A percentile compares a stretch with the other conserved stretches of the same genome.
Evolutionary conservation across 495 filamentous ascomycete species (phyloP).

Genomic region (Endocarpon pusillum): DNA sequence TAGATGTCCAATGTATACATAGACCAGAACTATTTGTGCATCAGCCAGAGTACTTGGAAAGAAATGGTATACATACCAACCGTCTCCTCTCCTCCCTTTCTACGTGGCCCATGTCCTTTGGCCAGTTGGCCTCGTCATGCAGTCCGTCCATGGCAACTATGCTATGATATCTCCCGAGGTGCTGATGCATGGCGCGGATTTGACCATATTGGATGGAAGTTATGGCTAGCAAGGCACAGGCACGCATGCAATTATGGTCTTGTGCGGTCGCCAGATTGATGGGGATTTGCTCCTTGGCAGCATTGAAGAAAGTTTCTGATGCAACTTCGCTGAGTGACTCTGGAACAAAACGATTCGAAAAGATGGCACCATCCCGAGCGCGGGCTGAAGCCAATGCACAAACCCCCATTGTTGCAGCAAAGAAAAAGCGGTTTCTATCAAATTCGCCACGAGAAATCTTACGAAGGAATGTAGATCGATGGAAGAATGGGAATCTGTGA

Average conservation of each 20-base stretch:
- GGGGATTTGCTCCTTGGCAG: slow-evolving; percentile 24
- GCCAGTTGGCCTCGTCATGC: slow-evolving; percentile 34
- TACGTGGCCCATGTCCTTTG: slow-evolving; percentile 20
- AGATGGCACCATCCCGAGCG: slow-evolving; percentile 28
- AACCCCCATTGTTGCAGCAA: slow-evolving; percentile 31
- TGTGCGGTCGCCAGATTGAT: slow-evolving; percentile 19
- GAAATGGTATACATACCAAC: slow-evolving; percentile 18
- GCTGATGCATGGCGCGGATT: slow-evolving; percentile 29
- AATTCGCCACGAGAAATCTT: slow-evolving; percentile 22
- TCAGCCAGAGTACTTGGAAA: too few relatives aligned
- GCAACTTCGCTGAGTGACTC: slow-evolving; percentile 15
- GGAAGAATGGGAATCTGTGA: slow-evolving; percentile 31
- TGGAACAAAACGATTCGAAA: slow-evolving; percentile 14
- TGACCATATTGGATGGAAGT: slow-evolving; percentile 29
- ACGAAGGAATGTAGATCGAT: slow-evolving; percentile 22
- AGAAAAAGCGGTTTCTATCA: slow-evolving; percentile 23
- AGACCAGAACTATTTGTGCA: slow-evolving; percentile 29
- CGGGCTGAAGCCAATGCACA: slow-evolving; percentile 29
- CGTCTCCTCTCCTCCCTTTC: slow-evolving; percentile 30
- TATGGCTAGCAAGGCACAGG: slow-evolving; percentile 28
- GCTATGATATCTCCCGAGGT: slow-evolving; percentile 28
- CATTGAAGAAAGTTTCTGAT: slow-evolving; percentile 29
- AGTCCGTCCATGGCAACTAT: slow-evolving; percentile 25
- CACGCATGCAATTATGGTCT: slow-evolving; percentile 28
- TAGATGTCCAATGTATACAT: slow-evolving; percentile 35